phyloP scores from a whole-genome alignment of 2,329 filamentous ascomycete genomes.

The Neurospora crassa region DNA sequence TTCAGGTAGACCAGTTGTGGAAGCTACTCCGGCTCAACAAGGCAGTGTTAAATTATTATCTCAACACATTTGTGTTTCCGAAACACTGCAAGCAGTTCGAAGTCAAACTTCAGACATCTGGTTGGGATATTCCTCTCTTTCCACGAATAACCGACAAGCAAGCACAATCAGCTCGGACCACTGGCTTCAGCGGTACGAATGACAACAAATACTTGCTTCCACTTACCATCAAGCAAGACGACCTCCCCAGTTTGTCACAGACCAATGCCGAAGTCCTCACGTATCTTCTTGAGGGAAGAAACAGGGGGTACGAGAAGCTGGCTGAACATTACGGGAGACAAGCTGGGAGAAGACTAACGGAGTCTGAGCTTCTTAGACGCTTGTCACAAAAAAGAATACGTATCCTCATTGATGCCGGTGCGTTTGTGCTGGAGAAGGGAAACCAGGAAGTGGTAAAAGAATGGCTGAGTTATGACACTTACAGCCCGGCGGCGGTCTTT shows the following conservation, averaged over 20 bases:
- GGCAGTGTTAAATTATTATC: slow-evolving; percentile 46
- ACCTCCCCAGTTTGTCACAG: slow-evolving; percentile 44
- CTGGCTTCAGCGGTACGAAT: slow-evolving; percentile 65
- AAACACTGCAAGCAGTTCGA: slow-evolving; percentile 54
- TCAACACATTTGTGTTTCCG: slow-evolving; percentile 57
- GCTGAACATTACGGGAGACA: slow-evolving; percentile 19
- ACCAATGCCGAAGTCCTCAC: slow-evolving; percentile 56
- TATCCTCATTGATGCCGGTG: slow-evolving; percentile 55
- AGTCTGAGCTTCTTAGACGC: slow-evolving; percentile 32
- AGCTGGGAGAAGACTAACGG: slow-evolving; percentile 28
- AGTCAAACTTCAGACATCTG: slow-evolving; percentile 53
- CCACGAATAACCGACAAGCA: slow-evolving; percentile 9
- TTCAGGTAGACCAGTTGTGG: slow-evolving; percentile 42
- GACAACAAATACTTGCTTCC: slow-evolving; percentile 53
- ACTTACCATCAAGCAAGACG: slow-evolving; percentile 49
- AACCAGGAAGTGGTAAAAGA: slow-evolving; percentile 38
- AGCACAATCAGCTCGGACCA: slow-evolving; percentile 32
- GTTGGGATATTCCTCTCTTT: slow-evolving; percentile 55
- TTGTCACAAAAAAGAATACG: slow-evolving; percentile 31
- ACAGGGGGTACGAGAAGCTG: slow-evolving; percentile 33
- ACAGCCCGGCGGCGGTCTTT: slow-evolving; percentile 41
- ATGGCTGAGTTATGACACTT: slow-evolving; percentile 40
- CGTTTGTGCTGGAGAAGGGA: slow-evolving; percentile 52
- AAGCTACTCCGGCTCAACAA: slow-evolving; percentile 36
- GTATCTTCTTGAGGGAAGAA: slow-evolving; percentile 44